These are phyloP conservation scores for Jatropha curcas DNA, from an alignment of 345 rosid species.

Conservation along the genomic window DNA sequence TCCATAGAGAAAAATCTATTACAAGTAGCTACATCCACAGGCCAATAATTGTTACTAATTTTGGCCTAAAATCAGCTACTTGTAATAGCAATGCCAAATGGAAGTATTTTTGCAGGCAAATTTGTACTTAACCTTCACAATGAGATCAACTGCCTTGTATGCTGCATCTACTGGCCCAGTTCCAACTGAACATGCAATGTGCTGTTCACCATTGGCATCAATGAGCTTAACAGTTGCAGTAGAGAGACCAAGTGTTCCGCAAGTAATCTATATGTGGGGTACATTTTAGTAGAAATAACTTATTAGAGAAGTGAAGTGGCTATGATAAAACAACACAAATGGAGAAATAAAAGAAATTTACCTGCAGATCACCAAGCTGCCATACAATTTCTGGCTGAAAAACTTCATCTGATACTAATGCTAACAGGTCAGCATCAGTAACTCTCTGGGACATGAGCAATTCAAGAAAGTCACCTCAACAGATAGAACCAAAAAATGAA, in stretches of 20 bases:
- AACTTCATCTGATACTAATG: slow-evolving; percentile 93
- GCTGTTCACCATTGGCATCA: slow-evolving; percentile 63
- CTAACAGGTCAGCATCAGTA: slow-evolving; percentile 86
- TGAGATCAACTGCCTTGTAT: slow-evolving; percentile 90
- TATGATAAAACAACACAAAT: background rate
- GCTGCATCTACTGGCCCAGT: slow-evolving; percentile 97
- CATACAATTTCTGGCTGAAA: slow-evolving; percentile 85
- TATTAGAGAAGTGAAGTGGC: background rate
- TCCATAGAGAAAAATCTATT: no score
- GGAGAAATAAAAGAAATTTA: slow-evolving; percentile 19
- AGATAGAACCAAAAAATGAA: background rate
- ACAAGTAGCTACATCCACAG: no score
- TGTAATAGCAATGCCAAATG: background rate
- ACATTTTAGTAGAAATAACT: background rate
- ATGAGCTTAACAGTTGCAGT: slow-evolving; percentile 91
- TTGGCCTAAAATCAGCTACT: no score
- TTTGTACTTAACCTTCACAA: slow-evolving; percentile 58
- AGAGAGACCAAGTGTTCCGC: slow-evolving; percentile 90
- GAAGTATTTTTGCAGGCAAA: background rate
- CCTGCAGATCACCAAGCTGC: slow-evolving; percentile 90
- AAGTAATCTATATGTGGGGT: slow-evolving; percentile 61
- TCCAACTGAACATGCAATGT: slow-evolving; percentile 80
- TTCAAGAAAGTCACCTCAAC: slow-evolving; percentile 20
- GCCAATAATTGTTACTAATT: no score
- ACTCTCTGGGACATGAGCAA: slow-evolving; percentile 57